Conservation (phyloP, 176 grass and related monocot species). For the Juncus effusus region DNA sequence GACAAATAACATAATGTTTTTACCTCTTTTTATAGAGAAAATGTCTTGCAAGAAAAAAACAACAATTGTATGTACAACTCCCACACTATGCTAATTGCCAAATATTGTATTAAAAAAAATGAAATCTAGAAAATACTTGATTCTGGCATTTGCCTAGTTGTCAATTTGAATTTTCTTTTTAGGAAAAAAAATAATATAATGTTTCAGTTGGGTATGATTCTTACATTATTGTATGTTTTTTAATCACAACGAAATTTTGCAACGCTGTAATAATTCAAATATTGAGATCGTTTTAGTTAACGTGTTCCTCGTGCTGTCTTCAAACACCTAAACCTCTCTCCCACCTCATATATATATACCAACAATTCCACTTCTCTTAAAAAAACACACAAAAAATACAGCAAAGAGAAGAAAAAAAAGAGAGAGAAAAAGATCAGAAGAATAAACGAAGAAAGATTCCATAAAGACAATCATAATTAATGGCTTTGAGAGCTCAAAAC, state of each 20-base stretch:
- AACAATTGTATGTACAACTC: too few species aligned
- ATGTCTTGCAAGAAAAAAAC: too few species aligned
- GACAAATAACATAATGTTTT: too few species aligned
- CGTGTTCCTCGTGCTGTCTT: slow-evolving; percentile 5
- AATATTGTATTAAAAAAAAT: too few species aligned
- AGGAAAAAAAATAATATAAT: too few species aligned
- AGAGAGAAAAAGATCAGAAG: not conserved
- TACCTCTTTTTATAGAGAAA: too few species aligned
- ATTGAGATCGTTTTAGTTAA: not conserved
- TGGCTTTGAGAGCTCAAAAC: slow-evolving; percentile 34
- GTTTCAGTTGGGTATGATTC: not conserved
- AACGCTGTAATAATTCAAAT: too few species aligned
- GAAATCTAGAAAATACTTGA: too few species aligned
- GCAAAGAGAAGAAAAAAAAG: not conserved
- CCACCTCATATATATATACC: slow-evolving; percentile 13
- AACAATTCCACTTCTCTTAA: not conserved
- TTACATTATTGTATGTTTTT: not conserved
- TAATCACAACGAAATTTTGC: not conserved
- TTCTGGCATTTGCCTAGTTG: too few species aligned
- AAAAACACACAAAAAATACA: slow-evolving; percentile 1
- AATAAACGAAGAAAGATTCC: not conserved
- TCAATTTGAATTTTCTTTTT: too few species aligned
- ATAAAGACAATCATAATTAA: not conserved
- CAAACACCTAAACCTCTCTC: not conserved
- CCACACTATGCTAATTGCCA: too few species aligned